These are phyloP conservation scores for Nigrospora osmanthi DNA, from an alignment of 2,329 filamentous ascomycete species.

Conservation along the genomic window DNA sequence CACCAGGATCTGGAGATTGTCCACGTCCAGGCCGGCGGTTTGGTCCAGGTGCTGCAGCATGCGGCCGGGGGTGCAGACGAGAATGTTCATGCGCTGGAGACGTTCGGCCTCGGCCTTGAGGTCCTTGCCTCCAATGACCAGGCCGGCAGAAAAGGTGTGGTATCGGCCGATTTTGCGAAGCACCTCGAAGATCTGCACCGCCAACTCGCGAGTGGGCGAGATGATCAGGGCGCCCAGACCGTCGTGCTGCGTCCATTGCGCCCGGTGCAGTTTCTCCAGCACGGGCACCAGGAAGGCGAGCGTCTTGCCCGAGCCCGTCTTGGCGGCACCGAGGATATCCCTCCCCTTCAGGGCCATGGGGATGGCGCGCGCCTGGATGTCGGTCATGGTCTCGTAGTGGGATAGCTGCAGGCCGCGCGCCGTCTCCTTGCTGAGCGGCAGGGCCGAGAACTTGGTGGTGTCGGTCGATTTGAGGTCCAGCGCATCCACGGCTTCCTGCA, in stretches of 20 bases:
- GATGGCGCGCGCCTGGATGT: constrained; percentile 86
- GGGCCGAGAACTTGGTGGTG: constrained; percentile 66
- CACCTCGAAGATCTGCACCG: constrained; percentile 95
- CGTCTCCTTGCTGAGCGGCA: constrained; percentile 81
- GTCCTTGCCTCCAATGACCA: constrained; percentile 91
- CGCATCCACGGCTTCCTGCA: constrained; percentile 30
- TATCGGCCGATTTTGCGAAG: constrained; percentile 82
- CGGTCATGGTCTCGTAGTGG: constrained; percentile 85
- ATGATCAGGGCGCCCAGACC: constrained; percentile 89
- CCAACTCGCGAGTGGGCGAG: constrained; percentile 88
- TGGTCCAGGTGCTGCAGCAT: constrained; percentile 96
- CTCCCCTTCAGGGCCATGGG: constrained; percentile 75
- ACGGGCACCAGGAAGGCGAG: constrained; percentile 88
- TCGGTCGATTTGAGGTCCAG: constrained; percentile 50
- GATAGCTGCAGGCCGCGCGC: constrained; percentile 71
- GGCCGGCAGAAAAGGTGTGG: constrained; percentile 83
- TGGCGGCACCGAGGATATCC: constrained; percentile 90
- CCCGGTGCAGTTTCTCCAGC: constrained; percentile 83
- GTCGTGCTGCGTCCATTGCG: constrained; percentile 84
- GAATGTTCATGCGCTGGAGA: constrained; percentile 86
- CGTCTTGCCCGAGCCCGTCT: constrained; percentile 93
- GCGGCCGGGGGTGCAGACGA: constrained; percentile 89
- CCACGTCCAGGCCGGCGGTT: constrained; percentile 81
- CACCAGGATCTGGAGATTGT: constrained; percentile 87
- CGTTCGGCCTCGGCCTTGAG: constrained; percentile 80